Evolutionary conservation across 371 early-diverging fungal genomes (phyloP).

Genomic region (Mortierella sp.): DNA sequence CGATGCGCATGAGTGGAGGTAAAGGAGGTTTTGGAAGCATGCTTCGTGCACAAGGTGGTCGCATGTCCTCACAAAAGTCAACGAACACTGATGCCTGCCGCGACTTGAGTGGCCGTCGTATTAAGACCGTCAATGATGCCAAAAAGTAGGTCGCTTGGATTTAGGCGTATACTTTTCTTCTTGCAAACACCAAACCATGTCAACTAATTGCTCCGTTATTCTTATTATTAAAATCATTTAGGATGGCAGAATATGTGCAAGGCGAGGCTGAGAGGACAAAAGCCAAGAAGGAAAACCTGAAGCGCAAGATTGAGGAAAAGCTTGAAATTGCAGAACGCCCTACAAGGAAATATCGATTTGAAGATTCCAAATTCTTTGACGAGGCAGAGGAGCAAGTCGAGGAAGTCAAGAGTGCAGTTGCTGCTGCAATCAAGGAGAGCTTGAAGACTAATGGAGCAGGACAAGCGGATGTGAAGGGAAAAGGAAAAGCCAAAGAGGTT

Average conservation of each 20-base stretch:
- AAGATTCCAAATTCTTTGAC: constrained; percentile 83
- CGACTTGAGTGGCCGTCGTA: constrained; percentile 91
- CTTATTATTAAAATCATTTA: constrained; percentile 32
- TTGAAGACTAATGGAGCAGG: constrained; percentile 20
- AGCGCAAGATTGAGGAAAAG: constrained; percentile 89
- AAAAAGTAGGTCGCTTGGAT: constrained; percentile 71
- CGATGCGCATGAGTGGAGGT: constrained; percentile 76
- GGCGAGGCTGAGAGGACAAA: constrained; percentile 79
- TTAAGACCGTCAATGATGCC: constrained; percentile 91
- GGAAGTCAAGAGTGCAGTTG: constrained; percentile 78
- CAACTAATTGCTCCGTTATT: background rate
- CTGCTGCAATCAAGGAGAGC: constrained; percentile 59
- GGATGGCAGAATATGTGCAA: constrained; percentile 84
- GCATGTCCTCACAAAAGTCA: constrained; percentile 91
- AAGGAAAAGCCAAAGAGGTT: constrained; percentile 58
- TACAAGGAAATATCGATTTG: constrained; percentile 80
- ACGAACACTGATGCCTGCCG: constrained; percentile 95
- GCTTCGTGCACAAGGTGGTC: constrained; percentile 94
- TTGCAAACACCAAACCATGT: background rate
- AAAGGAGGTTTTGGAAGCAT: constrained; percentile 98
- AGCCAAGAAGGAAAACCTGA: constrained; percentile 73
- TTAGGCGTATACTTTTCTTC: background rate
- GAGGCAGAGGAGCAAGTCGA: constrained; percentile 82
- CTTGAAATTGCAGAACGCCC: constrained; percentile 72
- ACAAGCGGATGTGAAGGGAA: constrained; percentile 19